Evolutionary conservation across 495 filamentous ascomycete species (phyloP), one percentile per base, ranked within the genome.

Genomic region (Penicillium alfredii): DNA sequence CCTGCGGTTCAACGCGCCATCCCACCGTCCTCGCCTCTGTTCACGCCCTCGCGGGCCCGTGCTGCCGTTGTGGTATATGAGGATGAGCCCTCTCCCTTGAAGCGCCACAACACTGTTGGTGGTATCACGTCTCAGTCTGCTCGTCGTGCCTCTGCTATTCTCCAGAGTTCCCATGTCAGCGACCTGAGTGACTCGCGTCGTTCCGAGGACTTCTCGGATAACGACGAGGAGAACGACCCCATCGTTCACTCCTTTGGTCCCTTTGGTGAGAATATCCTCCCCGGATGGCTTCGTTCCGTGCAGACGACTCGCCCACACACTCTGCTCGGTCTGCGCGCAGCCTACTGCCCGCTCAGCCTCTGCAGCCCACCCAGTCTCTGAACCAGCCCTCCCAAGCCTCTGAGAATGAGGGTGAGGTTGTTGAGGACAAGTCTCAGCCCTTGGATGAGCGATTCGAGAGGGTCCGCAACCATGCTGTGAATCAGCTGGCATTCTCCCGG

Each of bases 401-500:
- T 4, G 60, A 64, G 15, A 27, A 47, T 10, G 56, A 41, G 31
- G 61, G 61, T 5, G 53, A 22, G 15, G 28, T 58, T 29, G 40
- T 48, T 26, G 45, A 63, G 30, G 40, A 50, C 50, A 65, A 60
- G 21, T 52, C 55, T 31, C 54, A 53, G 22, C 60, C 52, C n/a
- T 45, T 48, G 29, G 65, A 53, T 31, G 63, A 66, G 30, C 45
- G 40, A 18, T 51, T 44, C 6, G 61, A 63, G 51, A 37, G 60
- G 48, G 63, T 54, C 49, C 74, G 49, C 58, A 88, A 96, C 54
- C 93, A 97, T 52, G 80, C 89, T 33, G 72, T 85, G 51, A 98
- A 97, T 58, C 92, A 98, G 59, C 71, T 98, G 12, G 89, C 93
- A n/a, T 98, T 84, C 58, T 95, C 92, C 8, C 86, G 93, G 12